Conservation (phyloP, 257 asterid genomes). For the Nicotiana sylvestris region DNA sequence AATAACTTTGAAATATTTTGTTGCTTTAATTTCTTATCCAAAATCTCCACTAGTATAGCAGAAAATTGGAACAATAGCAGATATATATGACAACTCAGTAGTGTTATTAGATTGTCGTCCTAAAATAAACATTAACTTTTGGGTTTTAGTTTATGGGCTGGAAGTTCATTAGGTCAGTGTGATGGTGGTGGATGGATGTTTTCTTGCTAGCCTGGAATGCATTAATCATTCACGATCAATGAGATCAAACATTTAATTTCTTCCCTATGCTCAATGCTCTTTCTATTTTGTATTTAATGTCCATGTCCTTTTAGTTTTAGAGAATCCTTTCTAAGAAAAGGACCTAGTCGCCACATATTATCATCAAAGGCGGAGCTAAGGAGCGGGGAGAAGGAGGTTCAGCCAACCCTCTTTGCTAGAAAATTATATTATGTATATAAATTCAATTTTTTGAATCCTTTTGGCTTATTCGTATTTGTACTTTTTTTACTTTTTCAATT, state of each 20-base stretch:
- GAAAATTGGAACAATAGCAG: neutral
- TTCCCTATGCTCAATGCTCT: neutral
- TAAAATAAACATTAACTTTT: too few species aligned
- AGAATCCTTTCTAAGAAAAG: neutral
- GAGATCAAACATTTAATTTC: slow-evolving; percentile 2
- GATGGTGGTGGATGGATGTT: neutral
- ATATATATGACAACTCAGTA: too few species aligned
- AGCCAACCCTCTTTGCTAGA: too few species aligned
- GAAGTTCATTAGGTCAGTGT: neutral
- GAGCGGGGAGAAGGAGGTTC: too few species aligned
- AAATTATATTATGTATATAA: too few species aligned
- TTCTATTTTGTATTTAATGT: too few species aligned
- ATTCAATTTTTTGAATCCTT: too few species aligned
- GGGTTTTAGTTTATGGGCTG: neutral
- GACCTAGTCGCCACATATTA: neutral
- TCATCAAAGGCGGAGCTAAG: too few species aligned
- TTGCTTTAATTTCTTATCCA: neutral
- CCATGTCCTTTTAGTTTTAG: neutral
- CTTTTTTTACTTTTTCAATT: too few species aligned
- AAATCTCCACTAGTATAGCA: neutral
- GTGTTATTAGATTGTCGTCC: too few species aligned
- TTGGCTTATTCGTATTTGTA: too few species aligned
- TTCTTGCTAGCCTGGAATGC: neutral
- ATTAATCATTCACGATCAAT: neutral
- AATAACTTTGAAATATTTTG: neutral